Evolutionary conservation across 768 basidiomycete genomes (phyloP), one percentile per base, ranked within the genome.

Genomic region (Termitomyces bulborhizus): DNA sequence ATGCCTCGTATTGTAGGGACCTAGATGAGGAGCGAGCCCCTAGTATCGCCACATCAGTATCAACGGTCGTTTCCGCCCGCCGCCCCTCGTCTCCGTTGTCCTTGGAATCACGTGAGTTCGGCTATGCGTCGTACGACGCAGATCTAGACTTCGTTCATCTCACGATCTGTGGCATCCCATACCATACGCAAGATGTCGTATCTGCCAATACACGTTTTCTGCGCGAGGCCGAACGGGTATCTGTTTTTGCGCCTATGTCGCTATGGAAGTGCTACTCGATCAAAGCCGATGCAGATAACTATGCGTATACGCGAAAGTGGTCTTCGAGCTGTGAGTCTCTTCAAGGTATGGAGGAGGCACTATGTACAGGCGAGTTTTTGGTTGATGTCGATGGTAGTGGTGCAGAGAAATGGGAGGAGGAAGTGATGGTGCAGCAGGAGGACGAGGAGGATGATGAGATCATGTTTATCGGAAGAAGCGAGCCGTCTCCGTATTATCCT

Each of bases 391-490:
- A 24, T 44, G 32, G 18, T 8, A 42, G 26, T 15, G 37, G 42
- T n/a, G 18, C 26, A 12, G 51, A 45, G 18, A 52, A 56, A 13
- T 49, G 15, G 9, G 49, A 37, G 9, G 37, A 46, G 6, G 24
- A 27, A 16, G 36, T 27, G 6, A 24, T n/a, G 36, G 4, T 24
- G 29, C 5, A 48, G 15, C 4, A 7, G 6, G 46, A 37, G 15
- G 47, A 48, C 0, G 54, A 54, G 1, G 53, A 58, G 0, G 53
- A 51, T 8, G 49, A 52, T 4, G 54, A 55, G 11, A 55, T 58
- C 11, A 31, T 44, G 27, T 55, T 58, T 39, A 26, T 55, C 21
- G 50, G 52, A 41, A 18, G 31, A n/a, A 40, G 36, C 11, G 46
- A 15, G 8, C 29, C 27, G 27, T 24, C 34, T 24, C 46, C 31